Evolutionary conservation across 2,329 filamentous ascomycete genomes (phyloP).

Genomic region (Nothopassalora personata): DNA sequence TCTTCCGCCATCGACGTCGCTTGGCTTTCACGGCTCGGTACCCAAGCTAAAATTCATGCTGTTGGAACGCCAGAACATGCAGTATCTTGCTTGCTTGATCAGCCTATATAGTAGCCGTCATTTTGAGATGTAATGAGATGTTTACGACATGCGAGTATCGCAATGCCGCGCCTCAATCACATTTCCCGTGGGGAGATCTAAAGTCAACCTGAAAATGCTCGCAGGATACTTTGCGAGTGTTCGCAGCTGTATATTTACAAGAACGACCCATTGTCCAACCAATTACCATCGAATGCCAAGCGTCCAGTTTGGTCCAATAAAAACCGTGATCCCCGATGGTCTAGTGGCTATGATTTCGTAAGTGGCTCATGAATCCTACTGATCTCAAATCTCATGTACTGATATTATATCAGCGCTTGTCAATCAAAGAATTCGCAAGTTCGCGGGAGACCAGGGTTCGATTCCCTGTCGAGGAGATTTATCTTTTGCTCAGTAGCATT

Average conservation of each 20-base stretch:
- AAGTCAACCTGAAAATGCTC: too few relatives aligned
- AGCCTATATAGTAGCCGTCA: too few relatives aligned
- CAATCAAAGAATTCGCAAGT: not conserved
- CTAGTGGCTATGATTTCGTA: not conserved
- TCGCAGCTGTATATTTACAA: too few relatives aligned
- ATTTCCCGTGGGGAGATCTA: too few relatives aligned
- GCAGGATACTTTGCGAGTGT: too few relatives aligned
- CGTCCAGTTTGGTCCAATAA: not conserved
- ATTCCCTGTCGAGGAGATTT: not conserved
- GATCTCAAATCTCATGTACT: not conserved
- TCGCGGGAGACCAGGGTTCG: not conserved
- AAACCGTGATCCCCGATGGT: not conserved
- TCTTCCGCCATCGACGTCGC: not conserved
- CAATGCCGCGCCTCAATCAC: too few relatives aligned
- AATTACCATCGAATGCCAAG: not conserved
- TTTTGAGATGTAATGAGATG: too few relatives aligned
- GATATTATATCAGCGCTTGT: not conserved
- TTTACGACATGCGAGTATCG: too few relatives aligned
- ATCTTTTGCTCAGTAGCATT: not conserved
- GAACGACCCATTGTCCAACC: too few relatives aligned
- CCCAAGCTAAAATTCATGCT: too few relatives aligned
- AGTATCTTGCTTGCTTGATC: too few relatives aligned
- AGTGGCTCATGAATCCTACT: not conserved
- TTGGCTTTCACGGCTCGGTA: not conserved
- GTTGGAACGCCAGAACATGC: too few relatives aligned